These are phyloP conservation scores for Helenozyma baotianmanensis DNA, from an alignment of 805 yeast species.

Conservation along the genomic window DNA sequence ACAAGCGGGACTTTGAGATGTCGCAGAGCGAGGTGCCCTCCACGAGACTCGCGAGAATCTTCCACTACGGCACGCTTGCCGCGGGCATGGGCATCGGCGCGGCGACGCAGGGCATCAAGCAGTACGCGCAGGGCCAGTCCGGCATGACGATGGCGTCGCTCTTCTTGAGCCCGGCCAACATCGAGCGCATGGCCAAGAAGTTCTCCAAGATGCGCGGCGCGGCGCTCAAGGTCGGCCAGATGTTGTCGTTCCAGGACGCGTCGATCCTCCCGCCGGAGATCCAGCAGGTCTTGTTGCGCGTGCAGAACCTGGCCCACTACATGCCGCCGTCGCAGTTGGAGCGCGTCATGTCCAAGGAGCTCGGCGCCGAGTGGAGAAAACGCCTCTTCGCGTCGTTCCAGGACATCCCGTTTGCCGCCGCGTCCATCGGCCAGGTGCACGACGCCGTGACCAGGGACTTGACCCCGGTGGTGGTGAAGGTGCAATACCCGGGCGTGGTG, in stretches of 20 bases:
- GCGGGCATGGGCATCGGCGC: slow-evolving; percentile 88
- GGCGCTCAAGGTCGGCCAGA: slow-evolving; percentile 94
- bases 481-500: slow-evolving; percentile 96
- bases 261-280: slow-evolving; percentile 80
- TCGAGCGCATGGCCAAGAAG: slow-evolving; percentile 83
- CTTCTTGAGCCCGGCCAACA: slow-evolving; percentile 73
- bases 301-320: slow-evolving; percentile 92
- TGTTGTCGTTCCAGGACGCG: slow-evolving; percentile 91
- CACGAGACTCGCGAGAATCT: slow-evolving; percentile 78
- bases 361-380: slow-evolving; percentile 76
- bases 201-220: slow-evolving; percentile 98
- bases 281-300: slow-evolving; percentile 72
- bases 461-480: slow-evolving; percentile 84
- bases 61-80: slow-evolving; percentile 90
- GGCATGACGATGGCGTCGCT: slow-evolving; percentile 50
- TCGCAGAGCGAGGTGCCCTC: slow-evolving; percentile 76
- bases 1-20: slow-evolving; percentile 38
- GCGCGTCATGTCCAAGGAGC: slow-evolving; percentile 61
- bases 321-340: slow-evolving; percentile 94
- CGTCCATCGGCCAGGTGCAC: slow-evolving; percentile 97
- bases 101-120: slow-evolving; percentile 68
- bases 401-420: slow-evolving; percentile 92
- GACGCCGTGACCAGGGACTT: slow-evolving; percentile 65
- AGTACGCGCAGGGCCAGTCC: slow-evolving; percentile 51
- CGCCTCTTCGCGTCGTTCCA: slow-evolving; percentile 68